Evolutionary conservation across 1,139 yeast genomes (phyloP).

Genomic region (Protomyces inouyei): DNA sequence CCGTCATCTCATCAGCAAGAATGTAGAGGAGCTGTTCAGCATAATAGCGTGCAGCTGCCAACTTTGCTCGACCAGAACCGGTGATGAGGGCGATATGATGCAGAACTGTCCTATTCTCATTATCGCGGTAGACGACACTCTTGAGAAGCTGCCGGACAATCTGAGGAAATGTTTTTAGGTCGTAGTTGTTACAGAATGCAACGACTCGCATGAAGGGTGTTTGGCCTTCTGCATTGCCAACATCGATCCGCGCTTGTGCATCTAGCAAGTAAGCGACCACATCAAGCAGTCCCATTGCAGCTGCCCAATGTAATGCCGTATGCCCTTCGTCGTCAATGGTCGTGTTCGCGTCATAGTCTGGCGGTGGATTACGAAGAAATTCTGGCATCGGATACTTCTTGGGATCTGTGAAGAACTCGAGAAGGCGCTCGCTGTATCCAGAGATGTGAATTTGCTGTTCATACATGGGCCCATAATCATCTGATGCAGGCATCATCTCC

Average conservation of each 20-base stretch:
- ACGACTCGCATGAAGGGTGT: conserved; percentile 86
- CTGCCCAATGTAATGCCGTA: conserved; percentile 93
- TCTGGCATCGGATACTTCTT: conserved; percentile 71
- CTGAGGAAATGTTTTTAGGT: conserved; percentile 65
- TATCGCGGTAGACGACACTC: conserved; percentile 67
- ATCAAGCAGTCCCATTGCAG: conserved; percentile 75
- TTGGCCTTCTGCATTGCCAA: conserved; percentile 85
- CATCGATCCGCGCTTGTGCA: conserved; percentile 61
- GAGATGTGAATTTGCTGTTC: conserved; percentile 22
- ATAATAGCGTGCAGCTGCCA: conserved; percentile 75
- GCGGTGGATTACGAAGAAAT: conserved; percentile 67
- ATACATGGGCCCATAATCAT: conserved; percentile 11
- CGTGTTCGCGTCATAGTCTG: conserved; percentile 66
- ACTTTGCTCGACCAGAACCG: conserved; percentile 60
- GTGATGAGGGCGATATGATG: conserved; percentile 85
- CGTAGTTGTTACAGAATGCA: conserved; percentile 80
- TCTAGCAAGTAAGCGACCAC: conserved; percentile 68
- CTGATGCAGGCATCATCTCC: conserved; percentile 12
- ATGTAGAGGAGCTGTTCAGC: conserved; percentile 72
- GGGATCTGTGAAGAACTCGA: conserved; percentile 61
- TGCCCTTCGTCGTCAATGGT: conserved; percentile 92
- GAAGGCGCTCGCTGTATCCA: conserved; percentile 45
- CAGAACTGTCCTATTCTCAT: conserved; percentile 74
- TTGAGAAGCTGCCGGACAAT: conserved; percentile 71
- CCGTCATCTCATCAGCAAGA: conserved; percentile 60